Conservation (phyloP, 1,284 basidiomycete genomes). For the Cryptococcus floricola region DNA sequence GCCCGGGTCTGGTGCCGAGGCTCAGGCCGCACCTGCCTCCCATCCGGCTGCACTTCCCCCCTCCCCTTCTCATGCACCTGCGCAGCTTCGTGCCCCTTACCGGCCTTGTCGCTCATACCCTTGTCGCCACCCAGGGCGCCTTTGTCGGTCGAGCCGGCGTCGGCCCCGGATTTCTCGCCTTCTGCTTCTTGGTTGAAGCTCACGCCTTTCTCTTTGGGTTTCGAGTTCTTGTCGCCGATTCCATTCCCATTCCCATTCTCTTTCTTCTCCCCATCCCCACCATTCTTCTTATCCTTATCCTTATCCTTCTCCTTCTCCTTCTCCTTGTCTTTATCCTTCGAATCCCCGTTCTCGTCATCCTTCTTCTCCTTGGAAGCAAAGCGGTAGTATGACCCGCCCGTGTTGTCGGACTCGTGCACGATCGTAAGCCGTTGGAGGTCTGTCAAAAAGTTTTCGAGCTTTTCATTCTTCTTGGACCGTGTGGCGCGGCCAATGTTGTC, state of each 20-base stretch:
- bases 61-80: not conserved
- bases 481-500: constrained; percentile 53
- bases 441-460: constrained; percentile 54
- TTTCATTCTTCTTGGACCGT: constrained; percentile 52
- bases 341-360: constrained; percentile 3
- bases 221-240: not conserved
- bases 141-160: not conserved
- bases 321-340: constrained; percentile 5
- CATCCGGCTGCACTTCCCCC: not conserved
- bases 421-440: constrained; percentile 55
- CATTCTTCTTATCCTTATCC: constrained; percentile 9
- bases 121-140: constrained; percentile 13
- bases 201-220: not conserved
- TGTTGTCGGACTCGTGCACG: constrained; percentile 49
- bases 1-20: too few relatives aligned
- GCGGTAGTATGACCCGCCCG: constrained; percentile 25
- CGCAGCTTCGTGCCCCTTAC: constrained; percentile 7
- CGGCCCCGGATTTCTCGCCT: too few relatives aligned
- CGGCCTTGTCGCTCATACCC: constrained; percentile 11
- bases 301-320: constrained; percentile 15
- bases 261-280: constrained; percentile 9
- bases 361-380: constrained; percentile 14
- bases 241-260: constrained; percentile 2
- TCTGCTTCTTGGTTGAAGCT: too few relatives aligned
- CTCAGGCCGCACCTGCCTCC: not conserved